Conservation (phyloP, 2,329 filamentous ascomycete genomes). For the Nemania bipapillata region DNA sequence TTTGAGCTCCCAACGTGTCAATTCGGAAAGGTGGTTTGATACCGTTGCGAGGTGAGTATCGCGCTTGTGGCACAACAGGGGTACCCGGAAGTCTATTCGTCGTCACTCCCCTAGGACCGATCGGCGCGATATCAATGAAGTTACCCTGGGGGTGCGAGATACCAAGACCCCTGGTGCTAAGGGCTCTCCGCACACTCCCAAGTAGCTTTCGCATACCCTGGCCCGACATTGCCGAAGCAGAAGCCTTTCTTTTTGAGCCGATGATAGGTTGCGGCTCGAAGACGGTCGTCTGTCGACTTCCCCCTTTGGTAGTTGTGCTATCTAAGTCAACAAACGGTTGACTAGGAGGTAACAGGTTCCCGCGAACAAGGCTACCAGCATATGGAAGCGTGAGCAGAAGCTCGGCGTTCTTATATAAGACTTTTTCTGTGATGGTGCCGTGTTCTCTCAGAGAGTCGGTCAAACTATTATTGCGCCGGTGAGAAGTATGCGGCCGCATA, state of each 20-base stretch:
- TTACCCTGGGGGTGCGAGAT: conserved; percentile 59
- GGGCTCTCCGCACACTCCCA: conserved; percentile 82
- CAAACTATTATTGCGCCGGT: conserved; percentile 88
- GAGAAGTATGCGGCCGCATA: conserved; percentile 67
- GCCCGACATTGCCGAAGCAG: conserved; percentile 69
- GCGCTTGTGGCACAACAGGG: conserved; percentile 68
- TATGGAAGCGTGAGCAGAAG: conserved; percentile 73
- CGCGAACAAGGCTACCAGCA: conserved; percentile 85
- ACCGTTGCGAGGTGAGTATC: conserved; percentile 56
- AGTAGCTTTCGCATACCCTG: conserved; percentile 87
- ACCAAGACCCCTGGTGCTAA: conserved; percentile 70
- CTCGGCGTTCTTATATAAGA: conserved; percentile 65
- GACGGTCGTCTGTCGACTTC: conserved; percentile 65
- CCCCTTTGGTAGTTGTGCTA: conserved; percentile 61
- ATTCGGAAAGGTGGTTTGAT: conserved; percentile 71
- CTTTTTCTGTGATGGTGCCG: conserved; percentile 60
- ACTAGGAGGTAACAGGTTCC: conserved; percentile 82
- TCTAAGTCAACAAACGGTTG: conserved; percentile 81
- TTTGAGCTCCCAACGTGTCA: conserved; percentile 82
- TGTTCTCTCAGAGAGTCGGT: conserved; percentile 83
- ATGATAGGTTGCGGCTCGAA: conserved; percentile 57
- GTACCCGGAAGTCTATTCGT: conserved; percentile 69
- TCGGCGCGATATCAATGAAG: conserved; percentile 61
- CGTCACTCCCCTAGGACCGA: conserved; percentile 64
- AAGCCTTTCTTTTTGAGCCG: conserved; percentile 57